Evolutionary conservation across 1,139 yeast genomes (phyloP), one percentile per base, ranked within the genome.

Genomic region (Dujonia santamariae): DNA sequence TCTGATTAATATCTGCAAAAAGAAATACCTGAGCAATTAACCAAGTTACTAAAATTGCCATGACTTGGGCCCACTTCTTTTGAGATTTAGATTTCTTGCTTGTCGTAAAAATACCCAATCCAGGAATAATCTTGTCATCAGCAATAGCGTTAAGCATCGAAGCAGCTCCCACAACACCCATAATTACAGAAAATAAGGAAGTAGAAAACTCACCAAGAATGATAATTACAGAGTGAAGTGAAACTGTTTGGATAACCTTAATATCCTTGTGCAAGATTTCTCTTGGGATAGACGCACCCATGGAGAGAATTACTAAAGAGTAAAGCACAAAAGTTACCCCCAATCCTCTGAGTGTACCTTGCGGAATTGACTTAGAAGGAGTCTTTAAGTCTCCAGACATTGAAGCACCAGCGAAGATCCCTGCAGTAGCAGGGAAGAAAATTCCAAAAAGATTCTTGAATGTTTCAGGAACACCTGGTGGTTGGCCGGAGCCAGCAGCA

Each of bases 401-500:
- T 12, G 95, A 85, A 1, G 97, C 97, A n/a, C 98, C 98, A 1
- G 98, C 97, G 56, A 90, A 84, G 28, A 92, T 90, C 40, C 98
- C 98, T 2, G 97, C 96, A 0, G 97, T 90, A 1, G 98, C 96
- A 11, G 98, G 97, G 64, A 92, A 92, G 56, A 92, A 86, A 35
- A 92, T 85, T 3, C 97, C 97, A 72, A 92, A 92, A 45, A 92
- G 61, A 53, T 85, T 84, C 38, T 81, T 76, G 51, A 90, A 87
- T 1, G 80, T 85, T 56, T 90, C 97, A 2, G 63, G 61, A 5
- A 54, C 52, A 15, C 69, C 75, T 0, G 72, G 67, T 3, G 75
- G 67, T 34, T 75, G 61, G 26, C 81, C 79, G 8, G 95, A 84
- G 0, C 97, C 97, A 3, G 96, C 97, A 4, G 97, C 97, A 12